Conservation (phyloP, 352 stramenopile species). For the Phytophthora boehmeriae region DNA sequence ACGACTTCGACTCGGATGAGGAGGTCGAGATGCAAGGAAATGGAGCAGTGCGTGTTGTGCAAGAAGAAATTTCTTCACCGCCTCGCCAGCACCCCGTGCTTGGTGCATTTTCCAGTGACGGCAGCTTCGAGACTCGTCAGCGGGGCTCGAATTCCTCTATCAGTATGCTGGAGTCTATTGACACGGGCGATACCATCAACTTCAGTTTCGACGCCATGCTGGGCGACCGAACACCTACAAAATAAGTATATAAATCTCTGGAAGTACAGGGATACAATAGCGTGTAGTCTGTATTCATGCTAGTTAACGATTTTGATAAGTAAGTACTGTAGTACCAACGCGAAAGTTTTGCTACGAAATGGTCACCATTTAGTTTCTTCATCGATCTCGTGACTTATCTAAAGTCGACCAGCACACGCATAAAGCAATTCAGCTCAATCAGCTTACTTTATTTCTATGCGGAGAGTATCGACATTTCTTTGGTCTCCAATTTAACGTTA, state of each 20-base stretch:
- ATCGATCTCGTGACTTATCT: background rate
- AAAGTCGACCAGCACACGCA: too few species aligned
- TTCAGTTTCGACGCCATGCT: constrained; percentile 37
- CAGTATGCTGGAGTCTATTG: constrained; percentile 38
- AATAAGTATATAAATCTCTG: constrained; percentile 1
- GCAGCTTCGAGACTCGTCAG: constrained; percentile 38
- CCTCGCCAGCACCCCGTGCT: constrained; percentile 22
- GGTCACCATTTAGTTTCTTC: too few species aligned
- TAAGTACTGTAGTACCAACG: too few species aligned
- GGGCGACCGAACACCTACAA: constrained; percentile 21
- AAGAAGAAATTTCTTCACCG: constrained; percentile 23
- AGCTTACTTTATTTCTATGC: too few species aligned
- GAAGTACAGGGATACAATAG: too few species aligned
- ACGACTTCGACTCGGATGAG: constrained; percentile 39
- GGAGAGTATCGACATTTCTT: too few species aligned
- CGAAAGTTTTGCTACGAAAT: too few species aligned
- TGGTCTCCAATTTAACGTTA: too few species aligned
- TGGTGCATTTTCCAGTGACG: constrained; percentile 35
- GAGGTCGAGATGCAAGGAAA: constrained; percentile 27
- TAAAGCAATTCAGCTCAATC: too few species aligned
- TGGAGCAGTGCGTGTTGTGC: constrained; percentile 12
- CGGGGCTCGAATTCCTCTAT: constrained; percentile 41
- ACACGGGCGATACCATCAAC: constrained; percentile 24
- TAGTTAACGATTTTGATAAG: too few species aligned
- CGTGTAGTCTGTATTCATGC: too few species aligned